Percentiles rank a stretch among this genome's conserved stretches.
phyloP scores from a whole-genome alignment of 208 protist species.

The Leishmania arabica region DNA sequence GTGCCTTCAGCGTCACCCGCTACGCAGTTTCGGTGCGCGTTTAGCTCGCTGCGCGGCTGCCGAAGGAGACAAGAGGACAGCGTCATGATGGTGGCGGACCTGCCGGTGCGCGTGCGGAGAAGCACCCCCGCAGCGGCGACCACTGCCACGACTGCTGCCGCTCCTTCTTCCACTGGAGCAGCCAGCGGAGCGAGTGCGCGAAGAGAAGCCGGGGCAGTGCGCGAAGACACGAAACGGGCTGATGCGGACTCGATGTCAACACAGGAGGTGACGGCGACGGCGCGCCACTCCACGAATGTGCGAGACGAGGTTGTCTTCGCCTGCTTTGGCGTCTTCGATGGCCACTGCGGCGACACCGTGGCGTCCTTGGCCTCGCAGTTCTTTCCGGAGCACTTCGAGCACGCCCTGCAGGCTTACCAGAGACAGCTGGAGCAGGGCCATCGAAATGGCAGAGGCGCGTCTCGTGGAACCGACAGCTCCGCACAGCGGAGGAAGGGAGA shows the following conservation, averaged over 20 bases:
- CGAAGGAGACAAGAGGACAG: slow-evolving; percentile 47
- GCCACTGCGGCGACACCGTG: slow-evolving; percentile 64
- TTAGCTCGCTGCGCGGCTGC: slow-evolving; percentile 33
- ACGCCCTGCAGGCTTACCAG: slow-evolving; percentile 36
- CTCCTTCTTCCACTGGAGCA: neutral
- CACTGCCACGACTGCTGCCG: neutral
- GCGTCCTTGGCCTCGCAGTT: slow-evolving; percentile 53
- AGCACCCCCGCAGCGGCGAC: neutral
- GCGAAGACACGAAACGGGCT: neutral
- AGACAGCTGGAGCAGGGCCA: slow-evolving; percentile 3
- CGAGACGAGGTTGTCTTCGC: slow-evolving; percentile 7
- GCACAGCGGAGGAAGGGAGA: neutral
- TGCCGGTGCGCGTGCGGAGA: slow-evolving; percentile 9
- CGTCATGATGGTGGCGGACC: slow-evolving; percentile 26
- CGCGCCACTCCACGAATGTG: neutral
- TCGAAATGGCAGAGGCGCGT: neutral
- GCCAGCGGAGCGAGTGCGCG: neutral
- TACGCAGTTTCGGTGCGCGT: slow-evolving; percentile 18
- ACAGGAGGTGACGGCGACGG: neutral
- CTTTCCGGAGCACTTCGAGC: slow-evolving; percentile 59
- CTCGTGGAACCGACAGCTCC: neutral
- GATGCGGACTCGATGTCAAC: neutral
- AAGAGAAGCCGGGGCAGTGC: neutral
- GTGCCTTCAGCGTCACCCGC: neutral
- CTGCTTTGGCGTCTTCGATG: slow-evolving; percentile 77